Evolutionary conservation across 495 filamentous ascomycete species (phyloP).

Genomic region (Friedmanniomyces simplex): DNA sequence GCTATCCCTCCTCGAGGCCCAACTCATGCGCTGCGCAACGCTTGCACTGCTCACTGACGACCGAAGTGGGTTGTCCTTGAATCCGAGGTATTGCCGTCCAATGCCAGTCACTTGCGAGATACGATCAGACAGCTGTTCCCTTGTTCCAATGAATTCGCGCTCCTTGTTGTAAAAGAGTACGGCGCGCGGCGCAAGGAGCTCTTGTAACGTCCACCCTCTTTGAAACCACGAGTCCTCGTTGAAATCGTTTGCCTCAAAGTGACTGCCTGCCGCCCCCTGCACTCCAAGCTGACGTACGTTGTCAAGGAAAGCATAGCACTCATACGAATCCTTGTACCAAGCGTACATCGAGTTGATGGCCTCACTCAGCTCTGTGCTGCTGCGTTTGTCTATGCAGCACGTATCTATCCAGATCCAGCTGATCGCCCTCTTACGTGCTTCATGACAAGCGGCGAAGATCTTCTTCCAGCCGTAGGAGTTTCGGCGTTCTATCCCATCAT

Average conservation of each 20-base stretch:
- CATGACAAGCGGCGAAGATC: neutral
- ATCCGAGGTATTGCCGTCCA: too few species aligned
- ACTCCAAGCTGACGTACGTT: conserved; percentile 8
- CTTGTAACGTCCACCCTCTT: too few species aligned
- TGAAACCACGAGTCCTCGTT: too few species aligned
- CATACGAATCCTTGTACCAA: conserved; percentile 13
- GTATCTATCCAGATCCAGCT: conserved; percentile 19
- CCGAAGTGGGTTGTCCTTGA: too few species aligned
- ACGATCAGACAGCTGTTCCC: too few species aligned
- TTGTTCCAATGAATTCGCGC: neutral
- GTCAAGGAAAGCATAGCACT: conserved; percentile 15
- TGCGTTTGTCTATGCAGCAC: conserved; percentile 21
- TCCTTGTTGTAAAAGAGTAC: neutral
- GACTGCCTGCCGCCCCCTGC: too few species aligned
- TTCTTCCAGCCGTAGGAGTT: neutral
- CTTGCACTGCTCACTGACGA: conserved; percentile 5
- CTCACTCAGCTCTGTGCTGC: conserved; percentile 17
- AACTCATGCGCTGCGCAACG: conserved; percentile 17
- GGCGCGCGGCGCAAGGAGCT: neutral
- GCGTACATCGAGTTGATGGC: conserved; percentile 22
- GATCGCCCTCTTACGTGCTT: neutral
- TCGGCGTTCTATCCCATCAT: too few species aligned
- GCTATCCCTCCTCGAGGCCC: conserved; percentile 10
- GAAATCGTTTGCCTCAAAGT: too few species aligned
- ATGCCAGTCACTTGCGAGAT: too few species aligned